Evolutionary conservation across 768 basidiomycete species (phyloP).

Genomic region (Russula foetens): DNA sequence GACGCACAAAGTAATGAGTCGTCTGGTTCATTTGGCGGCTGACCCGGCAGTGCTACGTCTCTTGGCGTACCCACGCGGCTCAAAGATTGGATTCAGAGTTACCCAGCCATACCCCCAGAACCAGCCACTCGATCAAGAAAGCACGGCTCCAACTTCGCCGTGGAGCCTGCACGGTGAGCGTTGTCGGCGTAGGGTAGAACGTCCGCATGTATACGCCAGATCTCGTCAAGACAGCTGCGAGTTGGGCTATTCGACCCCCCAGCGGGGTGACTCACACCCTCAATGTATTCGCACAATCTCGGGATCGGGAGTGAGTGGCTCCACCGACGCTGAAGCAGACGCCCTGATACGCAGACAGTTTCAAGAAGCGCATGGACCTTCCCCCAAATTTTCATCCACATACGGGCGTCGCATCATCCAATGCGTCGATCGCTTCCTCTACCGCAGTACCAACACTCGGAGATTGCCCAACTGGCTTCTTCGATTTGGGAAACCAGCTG

Average conservation of each 20-base stretch:
- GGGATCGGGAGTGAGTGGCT: slow-evolving; percentile 72
- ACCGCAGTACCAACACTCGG: too few relatives aligned
- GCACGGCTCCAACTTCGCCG: slow-evolving; percentile 55
- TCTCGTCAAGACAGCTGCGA: slow-evolving; percentile 57
- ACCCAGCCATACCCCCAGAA: slow-evolving; percentile 69
- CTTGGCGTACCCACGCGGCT: slow-evolving; percentile 76
- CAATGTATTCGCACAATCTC: slow-evolving; percentile 48
- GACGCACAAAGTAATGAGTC: too few relatives aligned
- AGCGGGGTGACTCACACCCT: slow-evolving; percentile 25
- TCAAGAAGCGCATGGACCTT: slow-evolving; percentile 70
- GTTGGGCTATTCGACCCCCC: slow-evolving; percentile 37
- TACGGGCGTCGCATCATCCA: slow-evolving; percentile 24
- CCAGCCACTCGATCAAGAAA: slow-evolving; percentile 35
- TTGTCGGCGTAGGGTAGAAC: slow-evolving; percentile 69
- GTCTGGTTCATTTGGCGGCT: slow-evolving; percentile 24
- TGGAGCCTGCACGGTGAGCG: slow-evolving; percentile 69
- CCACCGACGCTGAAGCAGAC: slow-evolving; percentile 50
- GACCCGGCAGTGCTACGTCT: slow-evolving; percentile 42
- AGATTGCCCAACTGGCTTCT: too few relatives aligned
- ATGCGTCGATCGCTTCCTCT: too few relatives aligned
- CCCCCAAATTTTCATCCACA: slow-evolving; percentile 51
- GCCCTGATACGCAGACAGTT: slow-evolving; percentile 67
- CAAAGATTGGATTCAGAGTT: slow-evolving; percentile 85
- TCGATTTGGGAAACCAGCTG: too few relatives aligned
- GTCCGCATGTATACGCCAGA: slow-evolving; percentile 86